These are phyloP conservation scores for Thymus mandschuricus DNA, from an alignment of 257 asterid species.

Conservation along the genomic window DNA sequence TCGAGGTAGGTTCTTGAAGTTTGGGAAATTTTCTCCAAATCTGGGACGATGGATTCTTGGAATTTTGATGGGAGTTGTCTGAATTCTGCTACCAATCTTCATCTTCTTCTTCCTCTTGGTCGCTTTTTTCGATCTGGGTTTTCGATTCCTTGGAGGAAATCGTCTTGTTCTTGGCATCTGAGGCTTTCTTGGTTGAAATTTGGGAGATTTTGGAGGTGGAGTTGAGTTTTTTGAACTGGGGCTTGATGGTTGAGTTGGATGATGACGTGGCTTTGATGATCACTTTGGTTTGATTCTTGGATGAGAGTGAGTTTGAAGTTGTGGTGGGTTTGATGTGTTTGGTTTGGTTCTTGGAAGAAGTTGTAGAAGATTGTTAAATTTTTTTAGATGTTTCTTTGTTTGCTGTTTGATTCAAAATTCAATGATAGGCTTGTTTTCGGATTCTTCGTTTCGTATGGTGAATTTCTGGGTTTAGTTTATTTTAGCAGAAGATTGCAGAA, in stretches of 20 bases:
- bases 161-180: slow-evolving; percentile 74
- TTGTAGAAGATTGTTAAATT: background rate
- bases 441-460: background rate
- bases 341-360: slow-evolving; percentile 46
- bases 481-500: too few species aligned
- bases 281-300: slow-evolving; percentile 48
- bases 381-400: background rate
- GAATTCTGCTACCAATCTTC: too few species aligned
- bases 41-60: too few species aligned
- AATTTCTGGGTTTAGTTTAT: too few species aligned
- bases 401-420: background rate
- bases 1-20: too few species aligned
- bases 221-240: slow-evolving; percentile 66
- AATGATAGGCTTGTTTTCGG: slow-evolving; percentile 1
- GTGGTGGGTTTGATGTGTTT: slow-evolving; percentile 36
- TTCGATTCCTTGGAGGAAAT: slow-evolving; percentile 35
- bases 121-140: slow-evolving; percentile 32
- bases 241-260: slow-evolving; percentile 36
- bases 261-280: slow-evolving; percentile 37
- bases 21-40: too few species aligned
- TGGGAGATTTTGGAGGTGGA: slow-evolving; percentile 59
- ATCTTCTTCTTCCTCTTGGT: too few species aligned
- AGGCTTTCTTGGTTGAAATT: slow-evolving; percentile 48
- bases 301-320: slow-evolving; percentile 4
- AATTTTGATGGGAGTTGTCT: too few species aligned